Percentiles rank a stretch among this genome's conserved stretches.
Conservation (phyloP, 2,329 filamentous ascomycete genomes). For the Phoma herbarum region DNA sequence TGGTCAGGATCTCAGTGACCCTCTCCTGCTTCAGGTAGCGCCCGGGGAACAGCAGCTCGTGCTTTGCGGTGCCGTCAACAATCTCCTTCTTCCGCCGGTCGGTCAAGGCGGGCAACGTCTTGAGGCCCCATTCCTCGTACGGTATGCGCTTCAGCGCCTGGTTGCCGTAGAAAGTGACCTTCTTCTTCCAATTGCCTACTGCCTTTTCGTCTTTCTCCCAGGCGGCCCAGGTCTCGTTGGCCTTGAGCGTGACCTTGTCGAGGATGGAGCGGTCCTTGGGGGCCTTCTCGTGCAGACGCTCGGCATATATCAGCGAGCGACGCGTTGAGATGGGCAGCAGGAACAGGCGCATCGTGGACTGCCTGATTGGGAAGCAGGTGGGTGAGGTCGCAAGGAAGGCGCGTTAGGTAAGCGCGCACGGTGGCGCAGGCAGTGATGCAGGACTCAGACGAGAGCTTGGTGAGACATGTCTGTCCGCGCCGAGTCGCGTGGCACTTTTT, state of each 20-base stretch:
- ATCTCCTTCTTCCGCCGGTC: conserved; percentile 71
- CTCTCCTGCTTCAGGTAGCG: conserved; percentile 71
- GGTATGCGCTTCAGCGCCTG: conserved; percentile 84
- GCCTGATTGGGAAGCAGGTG: conserved; percentile 17
- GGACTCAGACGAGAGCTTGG: conserved; percentile 20
- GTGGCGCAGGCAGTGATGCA: conserved; percentile 29
- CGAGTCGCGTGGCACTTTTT: conserved; percentile 25
- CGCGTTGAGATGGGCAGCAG: conserved; percentile 92
- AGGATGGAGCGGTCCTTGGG: conserved; percentile 62
- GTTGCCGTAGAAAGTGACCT: conserved; percentile 87
- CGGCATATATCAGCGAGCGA: conserved; percentile 90
- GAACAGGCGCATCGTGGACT: conserved; percentile 80
- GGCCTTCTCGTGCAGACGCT: conserved; percentile 69
- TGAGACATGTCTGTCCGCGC: conserved; percentile 28
- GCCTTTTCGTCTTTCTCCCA: conserved; percentile 83
- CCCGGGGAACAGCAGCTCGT: conserved; percentile 79
- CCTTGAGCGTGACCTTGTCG: conserved; percentile 76
- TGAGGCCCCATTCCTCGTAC: conserved; percentile 97
- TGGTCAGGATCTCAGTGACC: conserved; percentile 71
- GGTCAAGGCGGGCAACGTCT: conserved; percentile 87
- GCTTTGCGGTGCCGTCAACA: conserved; percentile 67
- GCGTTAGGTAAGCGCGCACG: conserved; percentile 30
- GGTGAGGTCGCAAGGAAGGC: conserved; percentile 14
- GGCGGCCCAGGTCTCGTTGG: conserved; percentile 78
- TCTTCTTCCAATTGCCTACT: conserved; percentile 79